Base-by-base conservation (phyloP, 2,329 filamentous ascomycete genomes). In the Davidsoniella eucalypti region DNA sequence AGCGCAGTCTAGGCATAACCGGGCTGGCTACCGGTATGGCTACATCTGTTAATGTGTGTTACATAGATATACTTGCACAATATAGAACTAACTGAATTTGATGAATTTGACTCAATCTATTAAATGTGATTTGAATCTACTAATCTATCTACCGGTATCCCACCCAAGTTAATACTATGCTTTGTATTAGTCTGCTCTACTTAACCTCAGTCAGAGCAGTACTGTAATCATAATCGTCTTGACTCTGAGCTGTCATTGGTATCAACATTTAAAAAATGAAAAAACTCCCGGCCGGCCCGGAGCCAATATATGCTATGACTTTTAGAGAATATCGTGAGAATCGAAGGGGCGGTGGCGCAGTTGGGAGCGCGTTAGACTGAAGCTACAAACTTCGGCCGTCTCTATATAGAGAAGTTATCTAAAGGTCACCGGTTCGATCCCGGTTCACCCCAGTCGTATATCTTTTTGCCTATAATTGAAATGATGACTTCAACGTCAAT, bases 321-420 rank as follows among this genome's bases (percentile, higher is more conserved):
- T 18, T 18, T 18, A 18, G 2, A 18, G 18, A 2, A 18, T 3
- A 8, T 23, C 8, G 1, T 8, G 44, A 17, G 5, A 23, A 6
- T 9, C 8, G 23, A 42, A 9, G 51, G 51, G 51, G 51, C 38
- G 51, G 42, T 52, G 46, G 51, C 51, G 51, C 51, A 52, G 51
- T 52, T 52, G 51, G 51, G 51, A 52, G 51, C 51, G 51, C 51
- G 51, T 52, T 52, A 52, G 51, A 52, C 51, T 52, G 51, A 52
- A 52, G 51, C 47, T 23, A 43, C 18, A 42, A 52, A 52, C 51
- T 52, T 50, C 47, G 21, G 51, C 51, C 47, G 12, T 17, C 42
- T 44, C 14, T 16, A 23, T 23, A 29, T 14, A 25, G 51, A 49
- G 42, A n/a, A 50, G 51, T 43, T 29, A 52, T 52, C 51, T 52